Evolutionary conservation across 495 filamentous ascomycete genomes (phyloP).

Genomic region (Peziza echinospora): DNA sequence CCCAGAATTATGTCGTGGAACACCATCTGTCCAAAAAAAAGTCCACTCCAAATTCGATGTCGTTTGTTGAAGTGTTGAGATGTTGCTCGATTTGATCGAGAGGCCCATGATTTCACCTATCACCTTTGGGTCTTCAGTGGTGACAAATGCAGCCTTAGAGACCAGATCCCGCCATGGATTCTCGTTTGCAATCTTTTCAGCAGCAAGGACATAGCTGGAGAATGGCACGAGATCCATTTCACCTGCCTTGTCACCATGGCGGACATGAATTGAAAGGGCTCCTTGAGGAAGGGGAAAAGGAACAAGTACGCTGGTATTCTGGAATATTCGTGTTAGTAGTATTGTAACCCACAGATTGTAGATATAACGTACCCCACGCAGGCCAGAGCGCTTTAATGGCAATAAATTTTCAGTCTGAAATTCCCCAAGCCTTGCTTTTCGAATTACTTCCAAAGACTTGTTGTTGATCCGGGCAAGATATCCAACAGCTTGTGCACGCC

Average conservation of each 20-base stretch:
- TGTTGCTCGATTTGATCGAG: not conserved
- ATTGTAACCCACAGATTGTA: not conserved
- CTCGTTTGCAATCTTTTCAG: conserved; percentile 2
- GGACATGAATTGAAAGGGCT: conserved; percentile 10
- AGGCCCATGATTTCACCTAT: conserved; percentile 2
- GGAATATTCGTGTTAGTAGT: not conserved
- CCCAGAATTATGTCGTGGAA: not conserved
- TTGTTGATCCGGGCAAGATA: conserved; percentile 1
- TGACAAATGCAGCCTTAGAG: conserved; percentile 7
- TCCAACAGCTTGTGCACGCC: conserved; percentile 6
- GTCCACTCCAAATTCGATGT: not conserved
- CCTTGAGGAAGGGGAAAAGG: conserved; percentile 5
- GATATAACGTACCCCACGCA: not conserved
- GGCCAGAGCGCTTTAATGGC: not conserved
- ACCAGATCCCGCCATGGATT: conserved; percentile 4
- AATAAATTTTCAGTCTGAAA: too few relatives aligned
- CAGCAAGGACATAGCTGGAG: conserved; percentile 4
- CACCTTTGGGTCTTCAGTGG: conserved; percentile 9
- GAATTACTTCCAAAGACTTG: not conserved
- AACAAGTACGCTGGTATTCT: not conserved
- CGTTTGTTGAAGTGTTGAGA: not conserved
- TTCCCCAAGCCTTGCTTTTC: not conserved
- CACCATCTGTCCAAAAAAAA: not conserved
- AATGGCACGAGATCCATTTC: conserved; percentile 8
- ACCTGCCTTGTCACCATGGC: conserved; percentile 6